Conservation (phyloP, 2,329 filamentous ascomycete genomes). For the Aspergillus cejpii region DNA sequence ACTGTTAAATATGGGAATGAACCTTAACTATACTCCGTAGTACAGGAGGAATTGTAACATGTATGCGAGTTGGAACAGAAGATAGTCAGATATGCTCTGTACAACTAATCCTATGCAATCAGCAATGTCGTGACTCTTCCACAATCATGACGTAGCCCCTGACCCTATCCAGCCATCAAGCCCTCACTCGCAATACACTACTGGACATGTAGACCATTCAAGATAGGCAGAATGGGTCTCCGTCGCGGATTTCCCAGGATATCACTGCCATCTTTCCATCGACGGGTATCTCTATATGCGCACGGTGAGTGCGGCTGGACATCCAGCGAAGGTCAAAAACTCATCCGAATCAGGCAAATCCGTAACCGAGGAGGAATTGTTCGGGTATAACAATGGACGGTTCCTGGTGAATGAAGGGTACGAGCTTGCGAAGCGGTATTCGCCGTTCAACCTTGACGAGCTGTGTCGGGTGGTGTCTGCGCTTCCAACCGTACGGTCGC, state of each 20-base stretch:
- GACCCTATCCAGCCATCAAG: no score
- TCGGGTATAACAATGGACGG: slow-evolving; percentile 23
- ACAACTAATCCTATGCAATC: no score
- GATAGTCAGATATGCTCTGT: no score
- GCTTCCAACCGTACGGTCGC: slow-evolving; percentile 15
- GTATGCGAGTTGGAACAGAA: no score
- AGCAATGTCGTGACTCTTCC: neutral
- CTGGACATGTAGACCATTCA: no score
- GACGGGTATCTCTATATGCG: neutral
- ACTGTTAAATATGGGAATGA: no score
- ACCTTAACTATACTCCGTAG: no score
- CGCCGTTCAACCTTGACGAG: slow-evolving; percentile 25
- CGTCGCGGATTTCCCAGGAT: neutral
- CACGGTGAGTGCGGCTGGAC: neutral
- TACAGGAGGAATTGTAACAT: no score
- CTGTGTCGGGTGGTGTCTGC: slow-evolving; percentile 24
- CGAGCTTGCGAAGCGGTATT: slow-evolving; percentile 21
- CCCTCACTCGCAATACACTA: no score
- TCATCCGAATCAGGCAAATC: neutral
- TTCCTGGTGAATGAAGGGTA: slow-evolving; percentile 26
- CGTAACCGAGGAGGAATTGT: slow-evolving; percentile 13
- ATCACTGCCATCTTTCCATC: neutral
- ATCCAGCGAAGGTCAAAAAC: no score
- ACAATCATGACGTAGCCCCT: neutral
- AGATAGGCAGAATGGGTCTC: neutral